Base-by-base conservation (phyloP, 2,329 filamentous ascomycete species). In the Aureobasidium sp. region DNA sequence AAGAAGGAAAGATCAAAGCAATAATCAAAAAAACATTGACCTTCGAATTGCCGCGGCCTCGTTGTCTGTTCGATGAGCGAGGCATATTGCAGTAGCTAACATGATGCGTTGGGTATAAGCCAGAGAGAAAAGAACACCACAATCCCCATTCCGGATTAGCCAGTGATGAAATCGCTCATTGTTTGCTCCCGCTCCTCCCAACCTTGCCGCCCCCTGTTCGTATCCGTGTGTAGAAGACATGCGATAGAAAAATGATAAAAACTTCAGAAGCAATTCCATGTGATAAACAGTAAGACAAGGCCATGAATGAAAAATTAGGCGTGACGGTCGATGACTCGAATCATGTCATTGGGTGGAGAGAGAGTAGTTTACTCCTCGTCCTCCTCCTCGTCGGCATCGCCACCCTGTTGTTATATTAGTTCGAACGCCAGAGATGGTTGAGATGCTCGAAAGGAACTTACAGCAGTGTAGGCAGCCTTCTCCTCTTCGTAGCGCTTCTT, bases 401-500 rank as follows among this genome's bases (percentile, higher is more conserved):
- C 69, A 65, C 68, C 69, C 69, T 73, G 63, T 5, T 14, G 50
- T 44, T 47, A 37, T 59, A 59, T 58, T 25, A 62, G 60, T 37
- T 30, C 36, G 41, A 41, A n/a, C 30, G 37, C 42, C 25, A n/a
- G 36, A 41, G 10, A 25, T 45, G 11, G 8, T 48, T 27, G 27
- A 27, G 30, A 27, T 21, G 51, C 10, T 37, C 14, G 27, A 16
- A 6, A 13, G 44, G 13, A 44, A 78, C 87, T 81, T 82, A 95
- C 91, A 72, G 71, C 71, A 65, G 91, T 87, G 83, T 96, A 99
- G 67, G 85, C 89, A 68, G 88, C 87, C 85, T 99, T 99, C 85
- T 97, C 91, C 69, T 96, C 90, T 78, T 97, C 93, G 76, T 97
- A 99, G 65, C 94, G 88, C 88, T 97, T 96, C 90, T 97, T 99